Evolutionary conservation across 805 yeast genomes (phyloP).

Genomic region (Candida hungchunana): DNA sequence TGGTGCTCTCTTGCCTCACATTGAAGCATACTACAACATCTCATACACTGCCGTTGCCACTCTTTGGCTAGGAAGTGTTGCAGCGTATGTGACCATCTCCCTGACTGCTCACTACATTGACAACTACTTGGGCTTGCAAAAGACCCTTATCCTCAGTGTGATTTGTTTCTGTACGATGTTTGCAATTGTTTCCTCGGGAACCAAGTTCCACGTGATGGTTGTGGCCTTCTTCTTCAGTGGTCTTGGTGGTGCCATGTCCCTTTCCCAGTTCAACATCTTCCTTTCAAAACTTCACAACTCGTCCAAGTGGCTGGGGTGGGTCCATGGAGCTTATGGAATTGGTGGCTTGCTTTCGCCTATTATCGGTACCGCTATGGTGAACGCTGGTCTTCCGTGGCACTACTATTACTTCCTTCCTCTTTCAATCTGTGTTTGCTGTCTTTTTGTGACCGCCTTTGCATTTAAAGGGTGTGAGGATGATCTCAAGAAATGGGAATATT

Average conservation of each 20-base stretch:
- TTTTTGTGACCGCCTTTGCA: constrained; percentile 33
- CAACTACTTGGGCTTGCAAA: constrained; percentile 35
- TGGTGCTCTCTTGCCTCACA: constrained; percentile 54
- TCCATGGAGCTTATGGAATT: constrained; percentile 59
- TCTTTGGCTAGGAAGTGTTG: constrained; percentile 54
- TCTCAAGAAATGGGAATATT: constrained; percentile 18
- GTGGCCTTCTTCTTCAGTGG: constrained; percentile 56
- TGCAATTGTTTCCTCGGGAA: constrained; percentile 42
- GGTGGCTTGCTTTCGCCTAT: constrained; percentile 64
- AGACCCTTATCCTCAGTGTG: constrained; percentile 38
- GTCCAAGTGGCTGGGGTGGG: constrained; percentile 47
- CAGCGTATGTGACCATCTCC: constrained; percentile 52
- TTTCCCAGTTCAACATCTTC: constrained; percentile 51
- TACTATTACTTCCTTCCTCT: constrained; percentile 48
- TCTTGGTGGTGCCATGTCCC: constrained; percentile 44
- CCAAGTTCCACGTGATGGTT: constrained; percentile 44
- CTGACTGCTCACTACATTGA: constrained; percentile 43
- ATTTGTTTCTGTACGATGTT: constrained; percentile 37
- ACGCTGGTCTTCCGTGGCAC: constrained; percentile 51
- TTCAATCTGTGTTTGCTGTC: constrained; percentile 35
- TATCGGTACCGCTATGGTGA: constrained; percentile 50
- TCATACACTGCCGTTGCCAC: constrained; percentile 49
- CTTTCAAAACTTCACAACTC: constrained; percentile 38
- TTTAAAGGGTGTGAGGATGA: constrained; percentile 47
- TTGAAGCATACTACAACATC: constrained; percentile 45